These are phyloP conservation scores for Tolypocladium tundrense DNA, from an alignment of 2,329 filamentous ascomycete species.

Conservation along the genomic window DNA sequence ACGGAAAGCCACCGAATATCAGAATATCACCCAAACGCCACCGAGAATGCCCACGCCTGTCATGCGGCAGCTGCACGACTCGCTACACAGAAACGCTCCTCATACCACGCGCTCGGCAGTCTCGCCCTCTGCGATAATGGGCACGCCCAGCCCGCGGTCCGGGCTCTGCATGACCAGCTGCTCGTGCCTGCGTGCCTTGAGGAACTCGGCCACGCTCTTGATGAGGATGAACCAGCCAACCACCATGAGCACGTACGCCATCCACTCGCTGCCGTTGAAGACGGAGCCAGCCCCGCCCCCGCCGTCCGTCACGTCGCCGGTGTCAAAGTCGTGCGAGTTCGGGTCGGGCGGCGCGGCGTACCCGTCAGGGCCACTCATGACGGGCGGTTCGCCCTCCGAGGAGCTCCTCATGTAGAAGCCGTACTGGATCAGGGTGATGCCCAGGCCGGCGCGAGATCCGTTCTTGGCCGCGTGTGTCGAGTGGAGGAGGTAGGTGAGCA, in stretches of 20 bases:
- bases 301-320: conserved; percentile 49
- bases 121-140: conserved; percentile 82
- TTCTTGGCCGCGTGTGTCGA: conserved; percentile 98
- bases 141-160: conserved; percentile 72
- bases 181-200: conserved; percentile 81
- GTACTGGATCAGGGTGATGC: conserved; percentile 91
- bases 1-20: neutral
- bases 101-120: conserved; percentile 66
- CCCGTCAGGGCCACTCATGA: conserved; percentile 41
- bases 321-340: conserved; percentile 82
- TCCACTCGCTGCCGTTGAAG: conserved; percentile 71
- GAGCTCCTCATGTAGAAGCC: conserved; percentile 86
- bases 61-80: neutral
- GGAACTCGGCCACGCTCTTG: conserved; percentile 81
- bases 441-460: conserved; percentile 85
- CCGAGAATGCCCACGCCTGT: neutral
- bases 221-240: conserved; percentile 98
- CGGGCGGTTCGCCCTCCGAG: conserved; percentile 29
- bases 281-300: conserved; percentile 34
- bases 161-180: conserved; percentile 88
- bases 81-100: neutral
- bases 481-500: conserved; percentile 94
- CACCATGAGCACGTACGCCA: conserved; percentile 90
- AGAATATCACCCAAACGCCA: neutral
- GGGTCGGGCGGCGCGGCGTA: conserved; percentile 72